Evolutionary conservation across 2,329 filamentous ascomycete genomes (phyloP).

Genomic region (Penicillium psychrosexuale): DNA sequence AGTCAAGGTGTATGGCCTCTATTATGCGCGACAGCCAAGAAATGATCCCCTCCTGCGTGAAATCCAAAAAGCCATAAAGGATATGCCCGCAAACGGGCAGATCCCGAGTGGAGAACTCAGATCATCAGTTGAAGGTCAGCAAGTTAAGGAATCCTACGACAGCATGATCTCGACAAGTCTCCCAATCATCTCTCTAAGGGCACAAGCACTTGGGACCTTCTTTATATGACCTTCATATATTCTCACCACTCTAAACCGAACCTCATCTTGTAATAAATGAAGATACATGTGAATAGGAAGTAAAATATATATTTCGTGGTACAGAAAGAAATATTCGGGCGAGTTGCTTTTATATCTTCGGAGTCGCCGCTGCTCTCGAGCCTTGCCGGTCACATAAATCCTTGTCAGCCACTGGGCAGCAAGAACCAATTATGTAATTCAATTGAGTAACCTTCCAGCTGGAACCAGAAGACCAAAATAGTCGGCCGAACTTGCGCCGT

Average conservation of each 20-base stretch:
- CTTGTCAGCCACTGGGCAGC: too few relatives aligned
- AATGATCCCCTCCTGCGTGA: too few relatives aligned
- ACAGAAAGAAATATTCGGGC: neutral
- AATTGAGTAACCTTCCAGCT: too few relatives aligned
- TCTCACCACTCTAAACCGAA: fast-evolving
- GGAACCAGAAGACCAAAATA: too few relatives aligned
- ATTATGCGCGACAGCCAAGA: neutral
- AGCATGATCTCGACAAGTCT: too few relatives aligned
- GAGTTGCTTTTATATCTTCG: neutral
- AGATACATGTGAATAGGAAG: neutral
- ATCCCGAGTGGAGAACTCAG: neutral
- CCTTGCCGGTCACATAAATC: too few relatives aligned
- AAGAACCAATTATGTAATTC: too few relatives aligned
- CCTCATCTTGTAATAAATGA: neutral
- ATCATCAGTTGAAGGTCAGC: neutral
- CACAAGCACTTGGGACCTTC: neutral
- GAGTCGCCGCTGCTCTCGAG: neutral
- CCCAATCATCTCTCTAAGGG: neutral
- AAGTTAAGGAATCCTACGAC: too few relatives aligned
- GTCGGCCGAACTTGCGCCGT: too few relatives aligned
- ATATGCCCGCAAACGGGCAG: neutral
- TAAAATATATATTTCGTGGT: too few relatives aligned
- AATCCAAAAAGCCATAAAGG: too few relatives aligned
- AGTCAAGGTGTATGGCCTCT: conserved; percentile 1
- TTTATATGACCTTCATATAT: neutral